These are phyloP conservation scores for Ormosia emarginata DNA, from an alignment of 306 rosid genomes.

Conservation along the genomic window DNA sequence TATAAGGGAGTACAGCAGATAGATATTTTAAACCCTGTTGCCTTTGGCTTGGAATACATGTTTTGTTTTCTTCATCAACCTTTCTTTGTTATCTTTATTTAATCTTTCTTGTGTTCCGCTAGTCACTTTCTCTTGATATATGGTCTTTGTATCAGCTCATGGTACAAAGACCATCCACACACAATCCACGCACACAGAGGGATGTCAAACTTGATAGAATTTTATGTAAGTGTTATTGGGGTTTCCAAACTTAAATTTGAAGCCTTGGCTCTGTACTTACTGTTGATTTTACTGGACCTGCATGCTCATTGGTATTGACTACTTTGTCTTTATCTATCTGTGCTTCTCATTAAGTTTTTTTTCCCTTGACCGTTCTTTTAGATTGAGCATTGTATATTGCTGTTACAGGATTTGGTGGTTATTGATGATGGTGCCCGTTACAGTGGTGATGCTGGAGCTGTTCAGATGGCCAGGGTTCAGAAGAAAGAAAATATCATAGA, in stretches of 20 bases:
- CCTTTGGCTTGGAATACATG: neutral
- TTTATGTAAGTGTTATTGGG: neutral
- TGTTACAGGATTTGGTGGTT: slow-evolving; percentile 50
- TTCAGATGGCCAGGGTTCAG: slow-evolving; percentile 54
- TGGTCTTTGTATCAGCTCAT: neutral
- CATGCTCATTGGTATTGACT: slow-evolving; percentile 10
- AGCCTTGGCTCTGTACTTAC: neutral
- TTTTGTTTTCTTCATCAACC: neutral
- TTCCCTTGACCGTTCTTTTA: neutral
- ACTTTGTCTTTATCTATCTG: neutral
- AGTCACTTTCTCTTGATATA: neutral
- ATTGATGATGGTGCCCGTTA: slow-evolving; percentile 45
- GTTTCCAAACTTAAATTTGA: neutral
- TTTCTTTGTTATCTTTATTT: neutral
- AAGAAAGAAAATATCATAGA: slow-evolving; percentile 65
- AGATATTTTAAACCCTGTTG: neutral
- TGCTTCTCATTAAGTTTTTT: neutral
- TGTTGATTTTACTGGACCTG: neutral
- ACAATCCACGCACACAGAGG: neutral
- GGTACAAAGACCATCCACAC: neutral
- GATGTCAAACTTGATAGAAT: neutral
- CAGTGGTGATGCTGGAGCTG: slow-evolving; percentile 30
- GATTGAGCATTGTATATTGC: slow-evolving; percentile 21
- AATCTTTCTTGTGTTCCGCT: neutral
- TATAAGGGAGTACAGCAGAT: neutral